A percentile compares a stretch with the other conserved stretches of the same genome.
phyloP scores from a whole-genome alignment of 2,329 filamentous ascomycete genomes.

The Ascocoryne sarcoides region DNA sequence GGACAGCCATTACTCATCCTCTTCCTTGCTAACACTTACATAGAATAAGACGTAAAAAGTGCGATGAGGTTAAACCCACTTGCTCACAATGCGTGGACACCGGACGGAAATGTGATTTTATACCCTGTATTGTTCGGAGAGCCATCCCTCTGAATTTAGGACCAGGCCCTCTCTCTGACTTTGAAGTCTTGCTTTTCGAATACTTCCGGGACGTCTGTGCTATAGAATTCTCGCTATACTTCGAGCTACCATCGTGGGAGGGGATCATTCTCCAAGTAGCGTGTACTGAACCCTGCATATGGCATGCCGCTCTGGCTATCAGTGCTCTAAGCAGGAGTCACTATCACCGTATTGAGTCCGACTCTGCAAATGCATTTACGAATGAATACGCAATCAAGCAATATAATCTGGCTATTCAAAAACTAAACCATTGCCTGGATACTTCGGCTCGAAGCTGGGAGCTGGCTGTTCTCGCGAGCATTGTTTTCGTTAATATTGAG shows the following conservation, averaged over 20 bases:
- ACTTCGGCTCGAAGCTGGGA: not conserved
- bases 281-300: conserved; percentile 2
- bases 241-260: conserved; percentile 4
- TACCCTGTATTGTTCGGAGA: not conserved
- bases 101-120: conserved; percentile 6
- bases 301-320: conserved; percentile 6
- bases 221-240: conserved; percentile 5
- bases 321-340: conserved; percentile 14
- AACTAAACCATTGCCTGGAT: not conserved
- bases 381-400: conserved; percentile 22
- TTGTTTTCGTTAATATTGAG: conserved; percentile 5
- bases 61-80: conserved; percentile 13
- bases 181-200: conserved; percentile 2
- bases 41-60: conserved; percentile 16
- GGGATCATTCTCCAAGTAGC: conserved; percentile 4
- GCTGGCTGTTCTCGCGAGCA: conserved; percentile 2
- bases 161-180: not conserved
- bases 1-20: too few relatives aligned
- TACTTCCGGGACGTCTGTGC: conserved; percentile 5
- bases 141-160: not conserved
- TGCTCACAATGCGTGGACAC: conserved; percentile 10
- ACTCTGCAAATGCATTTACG: conserved; percentile 29
- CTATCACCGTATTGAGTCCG: conserved; percentile 27
- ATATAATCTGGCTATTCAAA: conserved; percentile 20
- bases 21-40: not conserved